Evolutionary conservation across 2,329 filamentous ascomycete species (phyloP).

Genomic region (Exserohilum rostratum): DNA sequence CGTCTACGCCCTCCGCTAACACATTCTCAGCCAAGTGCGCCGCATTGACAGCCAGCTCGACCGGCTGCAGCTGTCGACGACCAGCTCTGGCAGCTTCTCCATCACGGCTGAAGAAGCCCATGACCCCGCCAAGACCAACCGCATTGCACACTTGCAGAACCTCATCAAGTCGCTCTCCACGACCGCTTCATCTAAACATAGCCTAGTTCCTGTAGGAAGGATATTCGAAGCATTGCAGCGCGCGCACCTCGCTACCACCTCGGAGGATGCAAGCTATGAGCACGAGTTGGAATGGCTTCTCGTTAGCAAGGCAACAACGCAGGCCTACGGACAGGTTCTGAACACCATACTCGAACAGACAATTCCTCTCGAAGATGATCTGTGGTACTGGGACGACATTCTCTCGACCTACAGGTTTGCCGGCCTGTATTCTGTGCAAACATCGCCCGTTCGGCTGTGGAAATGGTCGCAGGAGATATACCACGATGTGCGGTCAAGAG

Average conservation of each 20-base stretch:
- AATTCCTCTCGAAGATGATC: conserved; percentile 80
- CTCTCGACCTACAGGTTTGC: conserved; percentile 79
- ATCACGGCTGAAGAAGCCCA: conserved; percentile 44
- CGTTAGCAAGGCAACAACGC: conserved; percentile 88
- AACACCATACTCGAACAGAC: conserved; percentile 81
- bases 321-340: conserved; percentile 82
- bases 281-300: conserved; percentile 88
- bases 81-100: conserved; percentile 36
- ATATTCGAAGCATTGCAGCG: conserved; percentile 68
- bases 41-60: conserved; percentile 65
- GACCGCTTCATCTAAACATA: conserved; percentile 66
- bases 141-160: conserved; percentile 63
- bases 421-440: conserved; percentile 84
- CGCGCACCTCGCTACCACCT: conserved; percentile 59
- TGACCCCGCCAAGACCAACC: conserved; percentile 54
- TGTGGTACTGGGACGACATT: conserved; percentile 95
- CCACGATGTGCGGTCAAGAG: conserved; percentile 59
- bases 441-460: conserved; percentile 77
- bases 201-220: conserved; percentile 62
- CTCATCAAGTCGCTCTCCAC: conserved; percentile 75
- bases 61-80: conserved; percentile 57
- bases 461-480: conserved; percentile 74
- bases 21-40: conserved; percentile 57
- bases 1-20: conserved; percentile 8
- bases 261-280: conserved; percentile 60